Base-by-base conservation (phyloP, 2,329 filamentous ascomycete species). In the Aspergillus pseudotamarii region DNA sequence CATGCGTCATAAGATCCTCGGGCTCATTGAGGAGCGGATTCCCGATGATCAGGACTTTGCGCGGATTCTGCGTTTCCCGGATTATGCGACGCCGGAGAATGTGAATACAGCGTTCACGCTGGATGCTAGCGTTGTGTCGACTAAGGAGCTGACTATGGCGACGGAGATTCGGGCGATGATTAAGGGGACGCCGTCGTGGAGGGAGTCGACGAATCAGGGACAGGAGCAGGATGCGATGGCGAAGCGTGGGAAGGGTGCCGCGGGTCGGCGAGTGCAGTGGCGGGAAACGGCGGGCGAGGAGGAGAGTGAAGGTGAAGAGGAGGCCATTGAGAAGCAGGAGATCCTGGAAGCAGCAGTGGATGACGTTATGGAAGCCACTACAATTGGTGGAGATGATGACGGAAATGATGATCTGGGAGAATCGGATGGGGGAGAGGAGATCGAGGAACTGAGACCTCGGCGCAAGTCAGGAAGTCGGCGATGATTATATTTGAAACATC, bases 1-100 rank as follows among this genome's bases (percentile, higher is more conserved):
- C 68, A 94, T 97, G 89, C 92, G 93, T 73, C 89, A 89, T 56
- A 97, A 96, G 79, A 89, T 97, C 72, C 84, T 89, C 12, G 85
- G 86, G 1, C 85, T 93, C 54, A 84, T 88, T 11, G 75, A 78
- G 4, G 75, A 76, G 8, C 68, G 68, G 5, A 59, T 65, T 2
- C 68, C 75, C 0, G 69, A 75, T 26, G 76, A 81, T 32, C 64
- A 64, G 8, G 76, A 78, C 4, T 80, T 79, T 60, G 62, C 63
- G 46, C 71, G 71, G 11, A 71, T 84, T 8, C 54, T 81, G 48
- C 62, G 60, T 1, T 69, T 83, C 28, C 81, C 81, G 16, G 76
- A 78, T 19, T 71, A 76, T 61, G 75, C 72, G 2, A 48, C 45
- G 61, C 69, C 61, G 57, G 71, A 62, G 64, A 69, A 46, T 26